Percentiles rank a stretch among this genome's conserved stretches.
Conservation (phyloP, 257 asterid species). For the Dorcoceras hygrometricum region DNA sequence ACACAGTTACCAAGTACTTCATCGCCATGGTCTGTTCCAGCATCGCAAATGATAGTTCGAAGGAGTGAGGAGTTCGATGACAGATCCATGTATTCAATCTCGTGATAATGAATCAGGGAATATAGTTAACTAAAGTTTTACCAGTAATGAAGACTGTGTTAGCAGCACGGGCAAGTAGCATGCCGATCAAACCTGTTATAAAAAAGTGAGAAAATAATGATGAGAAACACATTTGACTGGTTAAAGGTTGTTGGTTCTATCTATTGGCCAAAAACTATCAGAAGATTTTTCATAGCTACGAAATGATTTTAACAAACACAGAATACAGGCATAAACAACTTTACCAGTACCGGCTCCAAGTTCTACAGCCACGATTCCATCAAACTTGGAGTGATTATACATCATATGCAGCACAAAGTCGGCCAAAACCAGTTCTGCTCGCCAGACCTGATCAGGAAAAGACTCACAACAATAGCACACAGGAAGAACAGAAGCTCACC, state of each 20-base stretch:
- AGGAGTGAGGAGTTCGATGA: background rate
- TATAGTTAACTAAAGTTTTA: slow-evolving; percentile 20
- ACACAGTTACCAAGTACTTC: slow-evolving; percentile 76
- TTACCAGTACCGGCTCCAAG: slow-evolving; percentile 98
- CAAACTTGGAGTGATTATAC: slow-evolving; percentile 50
- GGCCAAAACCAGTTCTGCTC: slow-evolving; percentile 82
- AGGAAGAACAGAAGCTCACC: slow-evolving; percentile 7
- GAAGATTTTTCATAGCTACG: background rate
- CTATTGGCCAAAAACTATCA: background rate
- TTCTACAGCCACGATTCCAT: slow-evolving; percentile 66
- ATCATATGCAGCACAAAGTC: slow-evolving; percentile 80
- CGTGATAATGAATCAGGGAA: slow-evolving; percentile 7
- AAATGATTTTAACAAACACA: slow-evolving; percentile 16
- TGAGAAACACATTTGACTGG: background rate
- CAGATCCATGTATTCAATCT: background rate
- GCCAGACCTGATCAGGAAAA: slow-evolving; percentile 64
- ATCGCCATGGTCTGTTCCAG: slow-evolving; percentile 58
- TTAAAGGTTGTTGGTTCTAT: background rate
- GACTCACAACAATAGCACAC: slow-evolving; percentile 5
- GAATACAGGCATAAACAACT: slow-evolving; percentile 21
- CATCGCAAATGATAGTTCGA: background rate
- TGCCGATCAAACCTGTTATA: slow-evolving; percentile 79
- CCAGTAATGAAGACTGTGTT: slow-evolving; percentile 88
- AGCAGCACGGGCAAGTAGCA: slow-evolving; percentile 84
- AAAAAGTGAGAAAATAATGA: slow-evolving; percentile 22